Base-by-base conservation (phyloP, 805 yeast genomes). In the Nakazawaea ernobii region DNA sequence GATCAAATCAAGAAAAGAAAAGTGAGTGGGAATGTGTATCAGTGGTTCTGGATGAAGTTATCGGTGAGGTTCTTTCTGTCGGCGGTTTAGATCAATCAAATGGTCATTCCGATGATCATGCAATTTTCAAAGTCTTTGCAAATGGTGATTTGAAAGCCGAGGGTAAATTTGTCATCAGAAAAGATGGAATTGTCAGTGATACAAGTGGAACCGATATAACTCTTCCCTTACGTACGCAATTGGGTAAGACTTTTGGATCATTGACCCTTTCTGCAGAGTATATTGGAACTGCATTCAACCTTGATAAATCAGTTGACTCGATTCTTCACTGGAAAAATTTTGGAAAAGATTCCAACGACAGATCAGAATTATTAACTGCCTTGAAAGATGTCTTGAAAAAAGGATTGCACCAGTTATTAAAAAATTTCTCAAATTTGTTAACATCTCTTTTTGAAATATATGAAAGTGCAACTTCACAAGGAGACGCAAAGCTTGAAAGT, bases 21-120 rank as follows among this genome's bases (percentile, higher is more conserved):
- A 60, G 68, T 26, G 52, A 62, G 7, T 88, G 95, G 95, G 79
- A 77, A 46, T 86, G 89, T 56, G 74, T 86, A 8, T 80, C 92
- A 2, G 87, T 85, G 10, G 71, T 74, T 53, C 80, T 88, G 1
- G 82, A 77, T 36, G 96, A 89, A 64, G 69, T 71, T 11, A 69
- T 88, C 48, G 86, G 91, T 32, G 96, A 88, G 60, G 70, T 77
- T 32, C 74, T 89, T 40, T 79, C 79, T 57, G 69, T 87, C 13
- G 71, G 76, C 51, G 86, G 86, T 36, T 65, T 86, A 20, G 94
- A 84, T 55, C 66, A 69, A 42, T 60, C 86, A 44, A 62, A 13
- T 32, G 11, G 32, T 20, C 37, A 11, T 20, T 20, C 10, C 7
- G 27, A 17, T 13, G 44, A 41, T 9, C 20, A n/a, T n/a, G 39